Conservation (phyloP, 2,329 filamentous ascomycete species). For the Colletotrichum godetiae region DNA sequence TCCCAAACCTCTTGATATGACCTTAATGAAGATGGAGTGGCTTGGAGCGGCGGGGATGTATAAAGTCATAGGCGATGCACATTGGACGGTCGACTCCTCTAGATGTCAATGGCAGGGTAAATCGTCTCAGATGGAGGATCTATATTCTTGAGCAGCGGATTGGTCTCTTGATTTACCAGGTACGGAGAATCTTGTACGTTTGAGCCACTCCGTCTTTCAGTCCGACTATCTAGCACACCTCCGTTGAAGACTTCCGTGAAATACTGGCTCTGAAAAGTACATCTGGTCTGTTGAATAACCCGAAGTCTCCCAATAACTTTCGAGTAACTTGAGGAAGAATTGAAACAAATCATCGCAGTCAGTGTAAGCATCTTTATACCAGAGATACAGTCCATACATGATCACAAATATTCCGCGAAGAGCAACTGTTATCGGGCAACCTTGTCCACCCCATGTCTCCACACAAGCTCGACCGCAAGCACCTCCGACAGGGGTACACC, state of each 20-base stretch:
- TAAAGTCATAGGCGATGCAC: no score
- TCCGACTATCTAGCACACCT: no score
- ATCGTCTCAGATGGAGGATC: no score
- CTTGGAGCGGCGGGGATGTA: neutral
- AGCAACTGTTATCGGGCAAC: neutral
- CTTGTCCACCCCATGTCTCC: constrained; percentile 3
- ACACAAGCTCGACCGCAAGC: constrained; percentile 5
- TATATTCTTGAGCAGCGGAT: neutral
- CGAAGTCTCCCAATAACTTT: neutral
- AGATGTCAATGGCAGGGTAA: no score
- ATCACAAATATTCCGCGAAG: neutral
- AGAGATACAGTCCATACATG: no score
- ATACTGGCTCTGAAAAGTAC: neutral
- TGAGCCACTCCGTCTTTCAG: no score
- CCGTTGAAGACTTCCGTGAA: no score
- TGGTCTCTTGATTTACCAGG: neutral
- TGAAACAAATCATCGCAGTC: no score
- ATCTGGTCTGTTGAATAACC: neutral
- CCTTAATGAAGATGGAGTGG: neutral
- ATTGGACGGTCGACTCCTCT: no score
- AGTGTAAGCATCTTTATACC: neutral
- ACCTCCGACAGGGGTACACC: constrained; percentile 17
- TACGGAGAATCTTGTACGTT: no score
- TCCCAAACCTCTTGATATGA: no score
- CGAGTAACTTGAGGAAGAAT: neutral